Conservation (phyloP, 495 filamentous ascomycete species). For the Lasiosphaeria hispida region DNA sequence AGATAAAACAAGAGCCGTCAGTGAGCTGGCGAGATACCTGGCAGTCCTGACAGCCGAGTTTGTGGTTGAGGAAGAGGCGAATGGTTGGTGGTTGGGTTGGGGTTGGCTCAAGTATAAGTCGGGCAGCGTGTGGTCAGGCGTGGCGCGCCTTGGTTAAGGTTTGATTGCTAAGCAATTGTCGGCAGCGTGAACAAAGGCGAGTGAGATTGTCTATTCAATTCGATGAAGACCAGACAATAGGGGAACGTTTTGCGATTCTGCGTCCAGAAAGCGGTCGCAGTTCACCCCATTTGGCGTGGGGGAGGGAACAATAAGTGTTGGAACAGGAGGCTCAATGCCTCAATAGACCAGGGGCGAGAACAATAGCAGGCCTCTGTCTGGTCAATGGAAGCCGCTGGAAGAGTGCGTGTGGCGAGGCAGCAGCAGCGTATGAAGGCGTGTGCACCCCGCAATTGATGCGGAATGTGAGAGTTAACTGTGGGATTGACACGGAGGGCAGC, state of each 20-base stretch:
- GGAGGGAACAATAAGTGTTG: slow-evolving; percentile 18
- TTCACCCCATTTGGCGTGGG: slow-evolving; percentile 5
- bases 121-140: neutral
- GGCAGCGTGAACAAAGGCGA: neutral
- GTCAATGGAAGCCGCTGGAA: slow-evolving; percentile 30
- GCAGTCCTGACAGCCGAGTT: no score
- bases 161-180: slow-evolving; percentile 16
- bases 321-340: neutral
- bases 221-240: neutral
- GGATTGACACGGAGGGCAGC: neutral
- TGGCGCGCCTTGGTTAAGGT: neutral
- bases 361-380: slow-evolving; percentile 12
- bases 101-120: neutral
- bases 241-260: neutral
- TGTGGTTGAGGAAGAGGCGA: no score
- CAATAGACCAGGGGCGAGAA: slow-evolving; percentile 3
- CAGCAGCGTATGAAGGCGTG: neutral
- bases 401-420: slow-evolving; percentile 21
- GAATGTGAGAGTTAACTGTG: neutral
- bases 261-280: neutral
- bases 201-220: slow-evolving; percentile 1
- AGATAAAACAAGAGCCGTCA: no score
- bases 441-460: slow-evolving; percentile 6
- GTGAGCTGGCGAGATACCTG: no score
- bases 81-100: no score